phyloP scores from a whole-genome alignment of 441 rosid genomes.

The Isatis lusitanica region DNA sequence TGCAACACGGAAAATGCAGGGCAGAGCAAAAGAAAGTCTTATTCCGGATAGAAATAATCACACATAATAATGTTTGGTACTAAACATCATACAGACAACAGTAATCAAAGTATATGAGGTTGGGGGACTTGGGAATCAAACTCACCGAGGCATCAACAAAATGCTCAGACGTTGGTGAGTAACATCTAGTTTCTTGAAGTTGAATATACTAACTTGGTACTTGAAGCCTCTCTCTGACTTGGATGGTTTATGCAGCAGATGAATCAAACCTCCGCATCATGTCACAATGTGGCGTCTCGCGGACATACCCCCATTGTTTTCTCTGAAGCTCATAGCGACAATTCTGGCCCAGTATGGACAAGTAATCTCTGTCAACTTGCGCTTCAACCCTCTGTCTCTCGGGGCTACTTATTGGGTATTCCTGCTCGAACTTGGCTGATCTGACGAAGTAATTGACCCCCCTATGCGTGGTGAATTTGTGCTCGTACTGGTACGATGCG shows the following conservation, averaged over 20 bases:
- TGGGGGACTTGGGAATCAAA: neutral
- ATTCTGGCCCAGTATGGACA: conserved; percentile 59
- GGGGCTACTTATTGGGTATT: conserved; percentile 51
- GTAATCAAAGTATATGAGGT: conserved; percentile 27
- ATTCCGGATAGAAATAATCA: conserved; percentile 25
- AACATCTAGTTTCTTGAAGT: conserved; percentile 24
- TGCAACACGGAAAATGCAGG: neutral
- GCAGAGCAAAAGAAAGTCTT: conserved; percentile 24
- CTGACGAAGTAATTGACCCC: conserved; percentile 83
- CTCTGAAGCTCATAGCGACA: conserved; percentile 86
- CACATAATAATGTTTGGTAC: conserved; percentile 24
- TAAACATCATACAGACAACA: conserved; percentile 10
- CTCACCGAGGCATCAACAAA: conserved; percentile 22
- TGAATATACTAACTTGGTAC: conserved; percentile 29
- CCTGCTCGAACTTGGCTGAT: conserved; percentile 74
- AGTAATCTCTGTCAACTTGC: conserved; percentile 76
- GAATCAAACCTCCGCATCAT: conserved; percentile 65
- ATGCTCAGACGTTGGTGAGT: conserved; percentile 10
- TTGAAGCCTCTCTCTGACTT: neutral
- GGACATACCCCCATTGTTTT: conserved; percentile 87
- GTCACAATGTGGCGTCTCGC: conserved; percentile 91
- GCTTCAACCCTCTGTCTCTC: conserved; percentile 59
- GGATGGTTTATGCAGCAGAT: conserved; percentile 38
- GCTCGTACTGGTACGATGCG: conserved; percentile 69
- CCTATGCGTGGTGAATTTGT: conserved; percentile 62